Percentiles rank a stretch among this genome's conserved stretches.
Conservation (phyloP, 345 rosid genomes). For the Brassica cretica region DNA sequence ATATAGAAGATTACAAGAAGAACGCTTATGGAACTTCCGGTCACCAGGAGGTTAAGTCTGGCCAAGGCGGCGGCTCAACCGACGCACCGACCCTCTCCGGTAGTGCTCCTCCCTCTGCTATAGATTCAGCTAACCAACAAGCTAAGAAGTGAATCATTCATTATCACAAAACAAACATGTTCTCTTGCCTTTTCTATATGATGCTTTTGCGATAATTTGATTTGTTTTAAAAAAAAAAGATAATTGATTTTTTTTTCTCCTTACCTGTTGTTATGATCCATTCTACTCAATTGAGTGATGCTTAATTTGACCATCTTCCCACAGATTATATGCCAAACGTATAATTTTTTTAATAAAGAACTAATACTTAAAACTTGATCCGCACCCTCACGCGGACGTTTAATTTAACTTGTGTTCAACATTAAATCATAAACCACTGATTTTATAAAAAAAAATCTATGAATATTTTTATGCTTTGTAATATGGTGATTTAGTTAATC, state of each 20-base stretch:
- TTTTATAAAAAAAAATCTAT: no score
- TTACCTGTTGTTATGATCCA: slow-evolving; percentile 2
- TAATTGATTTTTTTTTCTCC: neutral
- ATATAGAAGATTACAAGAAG: slow-evolving; percentile 53
- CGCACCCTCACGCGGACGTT: no score
- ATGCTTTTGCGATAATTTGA: neutral
- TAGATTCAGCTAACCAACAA: slow-evolving; percentile 36
- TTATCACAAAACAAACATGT: neutral
- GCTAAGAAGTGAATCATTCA: slow-evolving; percentile 32
- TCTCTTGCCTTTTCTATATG: neutral
- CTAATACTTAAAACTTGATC: no score
- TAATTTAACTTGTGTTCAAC: no score
- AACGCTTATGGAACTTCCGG: slow-evolving; percentile 54
- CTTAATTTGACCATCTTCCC: slow-evolving; percentile 1
- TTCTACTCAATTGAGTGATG: neutral
- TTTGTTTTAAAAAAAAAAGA: neutral
- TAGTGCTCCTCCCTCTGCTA: slow-evolving; percentile 18
- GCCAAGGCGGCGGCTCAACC: slow-evolving; percentile 50
- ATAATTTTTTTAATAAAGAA: no score
- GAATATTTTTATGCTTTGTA: no score
- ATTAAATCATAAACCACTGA: no score
- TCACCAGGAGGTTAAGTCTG: slow-evolving; percentile 47
- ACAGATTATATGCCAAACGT: neutral
- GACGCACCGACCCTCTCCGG: slow-evolving; percentile 57
- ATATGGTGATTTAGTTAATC: no score